Conservation (phyloP, 2,329 filamentous ascomycete genomes). For the Penicillium decumbens region DNA sequence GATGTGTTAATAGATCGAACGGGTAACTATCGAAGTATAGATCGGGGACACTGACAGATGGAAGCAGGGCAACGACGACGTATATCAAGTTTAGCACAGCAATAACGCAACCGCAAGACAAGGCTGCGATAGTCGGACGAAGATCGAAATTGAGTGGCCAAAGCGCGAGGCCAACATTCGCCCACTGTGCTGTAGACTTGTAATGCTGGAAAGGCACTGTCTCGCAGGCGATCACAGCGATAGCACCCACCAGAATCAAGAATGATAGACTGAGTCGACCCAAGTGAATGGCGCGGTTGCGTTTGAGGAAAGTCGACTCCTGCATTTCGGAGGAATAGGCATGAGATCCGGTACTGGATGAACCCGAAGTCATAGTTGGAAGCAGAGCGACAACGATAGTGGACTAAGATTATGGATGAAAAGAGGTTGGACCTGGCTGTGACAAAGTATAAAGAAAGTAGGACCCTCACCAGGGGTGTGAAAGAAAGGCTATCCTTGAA, state of each 20-base stretch:
- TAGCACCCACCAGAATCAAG: slow-evolving; percentile 27
- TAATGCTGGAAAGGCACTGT: slow-evolving; percentile 40
- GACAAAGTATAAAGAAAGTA: slow-evolving; percentile 6
- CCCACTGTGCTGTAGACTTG: slow-evolving; percentile 34
- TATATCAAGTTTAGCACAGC: slow-evolving; percentile 32
- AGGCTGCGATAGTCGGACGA: slow-evolving; percentile 35
- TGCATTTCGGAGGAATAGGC: slow-evolving; percentile 31
- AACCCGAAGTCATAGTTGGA: slow-evolving; percentile 26
- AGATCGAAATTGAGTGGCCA: slow-evolving; percentile 44
- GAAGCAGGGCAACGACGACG: slow-evolving; percentile 30
- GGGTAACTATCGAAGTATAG: not conserved
- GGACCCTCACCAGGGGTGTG: slow-evolving; percentile 6
- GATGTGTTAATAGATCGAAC: not conserved
- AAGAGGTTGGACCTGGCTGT: slow-evolving; percentile 10
- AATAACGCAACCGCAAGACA: slow-evolving; percentile 38
- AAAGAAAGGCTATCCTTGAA: slow-evolving; percentile 10
- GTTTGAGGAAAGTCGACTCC: slow-evolving; percentile 36
- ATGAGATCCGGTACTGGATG: slow-evolving; percentile 28
- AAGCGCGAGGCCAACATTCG: slow-evolving; percentile 32
- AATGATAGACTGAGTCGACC: slow-evolving; percentile 33
- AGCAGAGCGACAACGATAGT: not conserved
- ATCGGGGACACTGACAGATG: slow-evolving; percentile 30
- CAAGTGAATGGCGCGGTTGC: slow-evolving; percentile 32
- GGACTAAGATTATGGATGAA: slow-evolving; percentile 2
- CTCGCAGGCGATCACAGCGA: slow-evolving; percentile 36